Percentiles rank a stretch among this genome's conserved stretches.
Evolutionary conservation across 2,329 filamentous ascomycete genomes (phyloP).

Genomic region (Phialophora macrospora): DNA sequence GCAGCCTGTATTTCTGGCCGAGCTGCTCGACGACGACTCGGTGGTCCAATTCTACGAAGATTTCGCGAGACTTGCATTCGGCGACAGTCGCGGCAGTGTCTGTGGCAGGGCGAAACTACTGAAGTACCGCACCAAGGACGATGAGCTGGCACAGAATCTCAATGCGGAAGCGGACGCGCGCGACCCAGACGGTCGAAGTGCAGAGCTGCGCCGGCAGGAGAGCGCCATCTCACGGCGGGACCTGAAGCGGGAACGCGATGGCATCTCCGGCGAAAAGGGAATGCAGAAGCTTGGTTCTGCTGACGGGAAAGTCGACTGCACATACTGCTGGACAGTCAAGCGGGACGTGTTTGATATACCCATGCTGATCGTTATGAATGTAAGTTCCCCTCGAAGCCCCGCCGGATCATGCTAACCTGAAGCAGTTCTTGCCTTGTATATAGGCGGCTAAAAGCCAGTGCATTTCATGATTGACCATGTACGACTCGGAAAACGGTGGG

Average conservation of each 20-base stretch:
- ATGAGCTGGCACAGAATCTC: slow-evolving; percentile 40
- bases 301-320: slow-evolving; percentile 91
- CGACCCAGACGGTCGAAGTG: slow-evolving; percentile 52
- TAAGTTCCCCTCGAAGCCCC: neutral
- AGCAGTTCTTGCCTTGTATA: slow-evolving; percentile 43
- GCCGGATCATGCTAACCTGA: slow-evolving; percentile 8
- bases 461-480: slow-evolving; percentile 9
- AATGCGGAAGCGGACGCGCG: slow-evolving; percentile 45
- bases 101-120: slow-evolving; percentile 83
- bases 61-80: slow-evolving; percentile 89
- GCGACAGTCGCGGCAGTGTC: slow-evolving; percentile 83
- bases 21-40: slow-evolving; percentile 89
- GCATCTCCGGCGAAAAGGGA: slow-evolving; percentile 62
- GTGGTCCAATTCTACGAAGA: slow-evolving; percentile 96
- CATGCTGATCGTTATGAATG: slow-evolving; percentile 19
- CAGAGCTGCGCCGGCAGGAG: slow-evolving; percentile 37
- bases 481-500: neutral
- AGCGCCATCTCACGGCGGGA: slow-evolving; percentile 17
- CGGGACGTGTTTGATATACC: slow-evolving; percentile 87
- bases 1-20: slow-evolving; percentile 86
- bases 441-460: slow-evolving; percentile 29
- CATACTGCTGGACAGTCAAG: slow-evolving; percentile 96
- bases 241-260: slow-evolving; percentile 47
- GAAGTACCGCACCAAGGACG: slow-evolving; percentile 81
- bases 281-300: slow-evolving; percentile 78